Evolutionary conservation across 2,329 filamentous ascomycete species (phyloP).

Genomic region (Curvularia sp.): DNA sequence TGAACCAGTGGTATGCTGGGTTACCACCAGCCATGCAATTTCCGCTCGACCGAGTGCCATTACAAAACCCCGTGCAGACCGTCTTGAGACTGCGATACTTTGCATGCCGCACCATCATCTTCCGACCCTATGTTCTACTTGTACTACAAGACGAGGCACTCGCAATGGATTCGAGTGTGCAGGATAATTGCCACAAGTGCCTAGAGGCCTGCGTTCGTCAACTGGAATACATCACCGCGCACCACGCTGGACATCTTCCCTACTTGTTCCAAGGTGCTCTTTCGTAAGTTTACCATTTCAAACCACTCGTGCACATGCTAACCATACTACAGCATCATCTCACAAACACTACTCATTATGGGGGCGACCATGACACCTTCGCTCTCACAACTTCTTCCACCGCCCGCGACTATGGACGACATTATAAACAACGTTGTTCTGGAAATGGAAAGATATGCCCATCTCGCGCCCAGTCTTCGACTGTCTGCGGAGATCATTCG

Average conservation of each 20-base stretch:
- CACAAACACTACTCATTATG: constrained; percentile 82
- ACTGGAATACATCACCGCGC: constrained; percentile 77
- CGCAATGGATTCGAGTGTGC: constrained; percentile 72
- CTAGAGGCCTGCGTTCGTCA: constrained; percentile 81
- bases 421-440: constrained; percentile 80
- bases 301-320: constrained; percentile 11
- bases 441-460: constrained; percentile 76
- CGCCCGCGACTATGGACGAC: constrained; percentile 66
- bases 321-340: constrained; percentile 69
- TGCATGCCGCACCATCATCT: constrained; percentile 85
- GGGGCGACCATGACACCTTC: constrained; percentile 81
- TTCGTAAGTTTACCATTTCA: constrained; percentile 44
- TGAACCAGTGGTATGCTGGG: constrained; percentile 85
- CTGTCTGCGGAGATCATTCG: constrained; percentile 81
- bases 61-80: constrained; percentile 78
- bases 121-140: constrained; percentile 80
- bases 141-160: constrained; percentile 79
- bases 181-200: constrained; percentile 81
- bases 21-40: constrained; percentile 78
- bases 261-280: constrained; percentile 87
- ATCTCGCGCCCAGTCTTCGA: constrained; percentile 76
- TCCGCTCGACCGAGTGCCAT: constrained; percentile 70
- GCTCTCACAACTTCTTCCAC: constrained; percentile 69
- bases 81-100: constrained; percentile 82
- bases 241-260: constrained; percentile 83